phyloP scores from a whole-genome alignment of 257 asterid species.

The Henckelia pumila region DNA sequence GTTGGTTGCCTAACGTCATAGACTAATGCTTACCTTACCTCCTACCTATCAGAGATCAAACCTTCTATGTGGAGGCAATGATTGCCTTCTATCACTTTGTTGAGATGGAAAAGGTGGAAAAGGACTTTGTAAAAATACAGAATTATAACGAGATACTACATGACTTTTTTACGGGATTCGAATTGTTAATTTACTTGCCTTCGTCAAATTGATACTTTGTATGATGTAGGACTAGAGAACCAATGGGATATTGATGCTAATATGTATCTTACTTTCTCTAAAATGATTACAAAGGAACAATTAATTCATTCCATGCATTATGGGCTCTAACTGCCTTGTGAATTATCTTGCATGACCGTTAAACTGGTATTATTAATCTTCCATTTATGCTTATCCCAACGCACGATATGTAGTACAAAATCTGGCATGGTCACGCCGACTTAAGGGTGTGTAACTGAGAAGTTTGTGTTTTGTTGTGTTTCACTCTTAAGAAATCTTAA shows the following conservation, averaged over 20 bases:
- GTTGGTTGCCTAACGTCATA: neutral
- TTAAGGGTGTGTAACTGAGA: neutral
- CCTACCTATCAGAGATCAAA: neutral
- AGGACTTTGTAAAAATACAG: neutral
- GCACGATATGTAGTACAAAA: neutral
- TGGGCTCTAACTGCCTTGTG: neutral
- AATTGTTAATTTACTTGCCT: neutral
- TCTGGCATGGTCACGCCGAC: neutral
- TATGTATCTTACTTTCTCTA: neutral
- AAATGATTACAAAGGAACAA: neutral
- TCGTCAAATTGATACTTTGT: neutral
- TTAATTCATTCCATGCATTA: neutral
- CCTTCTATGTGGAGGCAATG: neutral
- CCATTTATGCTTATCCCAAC: conserved; percentile 2
- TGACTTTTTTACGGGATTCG: neutral
- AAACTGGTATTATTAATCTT: neutral
- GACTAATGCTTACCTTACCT: neutral
- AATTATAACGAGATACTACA: neutral
- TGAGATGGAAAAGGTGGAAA: neutral
- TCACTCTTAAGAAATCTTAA: neutral
- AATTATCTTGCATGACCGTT: neutral
- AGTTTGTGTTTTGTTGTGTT: neutral
- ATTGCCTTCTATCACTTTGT: neutral
- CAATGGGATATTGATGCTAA: conserved; percentile 2
- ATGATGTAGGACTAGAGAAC: neutral